Evolutionary conservation across 2,329 filamentous ascomycete species (phyloP).

Genomic region (Onygena corvina): DNA sequence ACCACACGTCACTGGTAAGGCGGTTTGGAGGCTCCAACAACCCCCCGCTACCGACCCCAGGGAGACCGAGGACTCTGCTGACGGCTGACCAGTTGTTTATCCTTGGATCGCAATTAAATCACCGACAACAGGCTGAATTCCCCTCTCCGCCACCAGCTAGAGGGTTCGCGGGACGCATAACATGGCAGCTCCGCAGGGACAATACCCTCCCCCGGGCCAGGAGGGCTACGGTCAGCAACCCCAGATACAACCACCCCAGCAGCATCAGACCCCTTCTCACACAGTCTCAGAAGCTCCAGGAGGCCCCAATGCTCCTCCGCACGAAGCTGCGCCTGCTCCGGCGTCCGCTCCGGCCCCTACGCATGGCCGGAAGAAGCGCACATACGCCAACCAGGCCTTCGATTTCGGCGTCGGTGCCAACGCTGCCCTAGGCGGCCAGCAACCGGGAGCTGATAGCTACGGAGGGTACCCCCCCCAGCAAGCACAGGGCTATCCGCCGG

Average conservation of each 20-base stretch:
- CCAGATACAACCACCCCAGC: conserved; percentile 28
- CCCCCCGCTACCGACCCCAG: too few species aligned
- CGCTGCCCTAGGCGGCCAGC: conserved; percentile 44
- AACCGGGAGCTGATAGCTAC: conserved; percentile 47
- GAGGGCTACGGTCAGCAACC: conserved; percentile 39
- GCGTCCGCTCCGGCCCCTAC: conserved; percentile 11
- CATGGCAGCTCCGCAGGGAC: conserved; percentile 43
- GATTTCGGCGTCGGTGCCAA: conserved; percentile 85
- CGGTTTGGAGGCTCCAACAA: too few species aligned
- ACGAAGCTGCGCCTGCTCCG: conserved; percentile 14
- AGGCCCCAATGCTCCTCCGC: conserved; percentile 16
- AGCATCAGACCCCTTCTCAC: conserved; percentile 23
- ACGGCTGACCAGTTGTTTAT: background rate
- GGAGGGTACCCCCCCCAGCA: conserved; percentile 49
- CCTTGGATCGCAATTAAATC: too few species aligned
- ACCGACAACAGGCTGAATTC: too few species aligned
- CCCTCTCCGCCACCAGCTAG: background rate
- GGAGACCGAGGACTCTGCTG: too few species aligned
- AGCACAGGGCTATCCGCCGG: conserved; percentile 32
- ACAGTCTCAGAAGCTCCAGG: conserved; percentile 21
- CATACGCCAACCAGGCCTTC: conserved; percentile 88
- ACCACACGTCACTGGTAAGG: too few species aligned
- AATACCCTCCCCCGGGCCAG: conserved; percentile 37
- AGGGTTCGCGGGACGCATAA: too few species aligned
- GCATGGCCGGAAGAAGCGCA: conserved; percentile 62